These are phyloP conservation scores for Sporormia fimetaria DNA, from an alignment of 495 filamentous ascomycete genomes.

Conservation along the genomic window DNA sequence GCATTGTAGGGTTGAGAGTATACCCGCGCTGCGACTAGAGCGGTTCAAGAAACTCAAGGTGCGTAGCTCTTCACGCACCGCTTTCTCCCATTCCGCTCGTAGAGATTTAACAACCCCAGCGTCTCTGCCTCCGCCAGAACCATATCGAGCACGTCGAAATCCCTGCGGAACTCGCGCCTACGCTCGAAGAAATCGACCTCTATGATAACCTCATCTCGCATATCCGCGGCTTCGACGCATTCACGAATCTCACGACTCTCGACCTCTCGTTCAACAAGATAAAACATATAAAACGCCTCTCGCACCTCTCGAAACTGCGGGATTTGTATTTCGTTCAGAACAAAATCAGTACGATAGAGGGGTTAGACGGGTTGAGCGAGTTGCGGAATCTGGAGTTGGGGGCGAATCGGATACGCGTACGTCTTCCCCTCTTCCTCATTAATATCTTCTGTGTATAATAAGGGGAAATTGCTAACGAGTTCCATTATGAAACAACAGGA, in stretches of 20 bases:
- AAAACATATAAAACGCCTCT: conserved; percentile 89
- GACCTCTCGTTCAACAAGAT: conserved; percentile 99
- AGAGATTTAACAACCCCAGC: conserved; percentile 34
- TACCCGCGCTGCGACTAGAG: conserved; percentile 65
- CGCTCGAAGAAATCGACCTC: conserved; percentile 75
- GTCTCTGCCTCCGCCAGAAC: conserved; percentile 91
- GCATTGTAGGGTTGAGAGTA: conserved; percentile 70
- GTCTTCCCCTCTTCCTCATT: too few relatives aligned
- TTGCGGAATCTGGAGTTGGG: conserved; percentile 80
- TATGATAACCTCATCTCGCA: conserved; percentile 97
- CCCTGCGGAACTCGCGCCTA: conserved; percentile 49
- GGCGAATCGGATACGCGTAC: conserved; percentile 74
- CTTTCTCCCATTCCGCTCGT: too few relatives aligned
- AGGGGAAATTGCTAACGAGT: neutral
- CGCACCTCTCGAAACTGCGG: conserved; percentile 63
- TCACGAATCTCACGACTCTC: conserved; percentile 61
- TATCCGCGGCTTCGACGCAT: conserved; percentile 68
- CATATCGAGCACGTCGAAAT: conserved; percentile 67
- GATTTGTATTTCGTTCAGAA: conserved; percentile 95
- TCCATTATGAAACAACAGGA: conserved; percentile 39
- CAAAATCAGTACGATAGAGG: conserved; percentile 79
- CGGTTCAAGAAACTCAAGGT: conserved; percentile 67
- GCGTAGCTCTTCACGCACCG: conserved; percentile 10
- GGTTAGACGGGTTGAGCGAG: conserved; percentile 59
- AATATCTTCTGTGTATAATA: too few relatives aligned